Evolutionary conservation across 73 alveolate genomes (phyloP), one percentile per base, ranked within the genome.

Genomic region (Paramecium sexaurelia): DNA sequence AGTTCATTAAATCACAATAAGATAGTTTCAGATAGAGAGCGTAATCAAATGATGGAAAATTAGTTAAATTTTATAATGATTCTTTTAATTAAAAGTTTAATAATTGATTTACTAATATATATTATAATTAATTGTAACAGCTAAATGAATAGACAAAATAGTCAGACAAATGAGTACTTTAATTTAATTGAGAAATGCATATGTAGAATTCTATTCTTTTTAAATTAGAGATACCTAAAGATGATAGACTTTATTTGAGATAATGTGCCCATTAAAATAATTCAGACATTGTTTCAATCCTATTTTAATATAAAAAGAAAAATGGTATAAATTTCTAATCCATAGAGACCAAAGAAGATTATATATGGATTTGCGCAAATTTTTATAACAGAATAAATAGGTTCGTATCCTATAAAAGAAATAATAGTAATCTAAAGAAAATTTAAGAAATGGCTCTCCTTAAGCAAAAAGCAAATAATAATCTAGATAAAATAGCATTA

Each of bases 121-220:
- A 51, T 51, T 51, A 51, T 51, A 61, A 61, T 61, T 61, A 61
- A 61, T 22, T 61, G 26, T 61, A 61, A 61, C 83, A 61, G 83
- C 83, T 61, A 51, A 51, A 61, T 61, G 83, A 61, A 32, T 61
- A 61, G 83, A 32, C 45, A 8, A 3, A 61, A 32, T 61, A 61
- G 83, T 32, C 83, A 61, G 43, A 29, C 83, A 11, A 61, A 61
- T 61, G 87, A 73, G 32, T 73, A 36, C 43, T 39, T 73, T 39
- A 73, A 73, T 73, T 27, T 73, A 22, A 73, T 73, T n/a, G 87
- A 73, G 33, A 73, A 73, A 36, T 73, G 87, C 87, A 33, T 39
- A 27, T 73, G 87, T 73, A 73, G 29, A 17, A 17, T 51, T 1
- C 35, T 11, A 69, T 61, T 9, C 19, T 15, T 33, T 73, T 66